Evolutionary conservation across 495 filamentous ascomycete species (phyloP), one percentile per base, ranked within the genome.

Genomic region (Penicillium atrosanguineum): DNA sequence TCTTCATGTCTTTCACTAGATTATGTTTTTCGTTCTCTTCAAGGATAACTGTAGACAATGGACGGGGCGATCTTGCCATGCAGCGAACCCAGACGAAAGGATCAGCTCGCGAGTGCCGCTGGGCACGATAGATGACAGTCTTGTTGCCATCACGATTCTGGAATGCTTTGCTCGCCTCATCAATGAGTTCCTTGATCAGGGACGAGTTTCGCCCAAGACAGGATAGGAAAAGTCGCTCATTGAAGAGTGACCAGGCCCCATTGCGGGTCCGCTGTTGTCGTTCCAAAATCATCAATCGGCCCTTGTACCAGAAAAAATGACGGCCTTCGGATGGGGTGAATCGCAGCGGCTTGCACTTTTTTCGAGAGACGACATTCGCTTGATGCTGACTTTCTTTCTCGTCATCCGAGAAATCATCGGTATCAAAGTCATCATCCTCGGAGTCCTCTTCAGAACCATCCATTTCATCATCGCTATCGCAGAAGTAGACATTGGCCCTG

Each of bases 31-130:
- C 83, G 29, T 74, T 64, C 21, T 80, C 76, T 53, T 95, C 92
- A 15, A 97, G 73, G 2, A 94, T 85, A 0, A 96, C 92, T 0
- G 92, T 96, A 4, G 82, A 79, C 73, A 97, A 83, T 3, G 92
- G 87, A 21, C 91, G 74, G 0, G 87, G 85, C 0, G 87, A 82
- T n/a, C 89, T 70, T 34, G 82, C 79, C 50, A 87, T 85, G 20
- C 86, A 85, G 52, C 81, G 78, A 21, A 73, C 61, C 89, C 89
- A 94, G 52, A 64, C 69, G 54, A 73, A 71, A 1, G 77, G 63
- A 2, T 66, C 65, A 3, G 71, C 63, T 14, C 43, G 39, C 5
- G 34, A 37, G 28, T 54, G 48, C 26, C 63, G 55, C 44, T 69
- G 62, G 9, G 80, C 84, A 18, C 85, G 81, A 55, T 88, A 87